Base-by-base conservation (phyloP, 768 basidiomycete genomes). In the Obba rivulosa region DNA sequence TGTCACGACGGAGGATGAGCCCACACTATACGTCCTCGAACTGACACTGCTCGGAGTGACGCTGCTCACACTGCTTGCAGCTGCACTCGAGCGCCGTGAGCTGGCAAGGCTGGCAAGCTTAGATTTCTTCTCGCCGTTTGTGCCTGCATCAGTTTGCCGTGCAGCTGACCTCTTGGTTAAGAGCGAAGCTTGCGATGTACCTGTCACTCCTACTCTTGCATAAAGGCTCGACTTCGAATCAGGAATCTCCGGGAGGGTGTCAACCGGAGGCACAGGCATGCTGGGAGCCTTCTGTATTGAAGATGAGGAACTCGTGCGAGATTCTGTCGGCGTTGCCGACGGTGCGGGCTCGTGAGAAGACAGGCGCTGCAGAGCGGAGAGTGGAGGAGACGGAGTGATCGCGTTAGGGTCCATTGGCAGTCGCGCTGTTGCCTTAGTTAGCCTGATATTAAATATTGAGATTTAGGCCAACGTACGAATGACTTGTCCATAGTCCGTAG, bases 41-140 rank as follows among this genome's bases (percentile, higher is more conserved):
- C 76, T 79, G 51, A 74, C 69, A 49, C 71, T 76, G 39, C 67
- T 67, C 28, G 5, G 28, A 13, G 76, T 79, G 52, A 73, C 47
- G 22, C 49, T 53, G 8, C 52, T 52, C 41, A 37, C 21, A 5
- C 50, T 50, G 37, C 54, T 64, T 1, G 52, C 41, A 41, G 66
- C 70, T 23, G 72, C 72, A 47, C 77, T 78, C 2, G 80, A 74
- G 28, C 28, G 28, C 48, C 81, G 71, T 8, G 83, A 84, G 55
- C 76, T 83, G 10, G 87, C 85, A 17, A 89, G 67, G 50, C 74
- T 73, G 1, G 84, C 81, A 34, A 90, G 66, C 57, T 86, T 89
- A 8, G 87, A 88, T 52, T 77, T 78, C 57, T 51, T 51, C 42
- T 48, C 48, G 25, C 56, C 51, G 34, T 41, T 24, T 7, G 43